Evolutionary conservation across 2,329 filamentous ascomycete species (phyloP).

Genomic region (Venturia aucupariae): DNA sequence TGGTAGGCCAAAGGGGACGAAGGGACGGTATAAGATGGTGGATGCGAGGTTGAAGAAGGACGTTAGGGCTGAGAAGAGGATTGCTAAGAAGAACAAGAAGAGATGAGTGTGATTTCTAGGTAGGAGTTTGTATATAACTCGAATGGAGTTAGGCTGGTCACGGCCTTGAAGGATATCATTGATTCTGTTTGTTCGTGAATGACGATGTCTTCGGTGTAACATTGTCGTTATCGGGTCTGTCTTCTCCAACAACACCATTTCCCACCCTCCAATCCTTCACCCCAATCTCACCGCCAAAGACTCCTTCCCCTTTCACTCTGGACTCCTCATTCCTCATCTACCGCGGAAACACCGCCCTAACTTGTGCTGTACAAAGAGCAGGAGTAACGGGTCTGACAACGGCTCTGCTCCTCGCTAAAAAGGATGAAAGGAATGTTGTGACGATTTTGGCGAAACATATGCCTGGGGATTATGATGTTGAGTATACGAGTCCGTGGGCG

Average conservation of each 20-base stretch:
- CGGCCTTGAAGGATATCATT: too few species aligned
- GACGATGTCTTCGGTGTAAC: too few species aligned
- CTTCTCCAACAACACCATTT: background rate
- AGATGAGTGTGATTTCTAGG: background rate
- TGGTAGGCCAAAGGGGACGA: constrained; percentile 81
- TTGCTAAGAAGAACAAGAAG: constrained; percentile 44
- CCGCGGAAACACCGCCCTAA: too few species aligned
- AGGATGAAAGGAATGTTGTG: constrained; percentile 19
- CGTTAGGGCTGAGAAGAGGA: constrained; percentile 73
- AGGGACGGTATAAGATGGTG: constrained; percentile 96
- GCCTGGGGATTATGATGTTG: constrained; percentile 31
- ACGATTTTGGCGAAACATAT: constrained; percentile 35
- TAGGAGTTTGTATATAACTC: background rate
- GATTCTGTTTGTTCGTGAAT: too few species aligned
- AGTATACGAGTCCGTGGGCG: constrained; percentile 36
- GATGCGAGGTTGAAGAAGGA: constrained; percentile 96
- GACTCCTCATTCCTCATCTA: too few species aligned
- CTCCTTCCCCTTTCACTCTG: too few species aligned
- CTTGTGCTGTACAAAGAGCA: too few species aligned
- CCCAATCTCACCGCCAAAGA: too few species aligned
- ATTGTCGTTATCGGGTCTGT: background rate
- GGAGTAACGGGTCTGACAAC: background rate
- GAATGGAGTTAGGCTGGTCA: background rate
- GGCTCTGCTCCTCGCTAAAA: background rate
- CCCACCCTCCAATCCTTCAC: background rate